Conservation (phyloP, 208 protist genomes). For the Leishmania major region DNA sequence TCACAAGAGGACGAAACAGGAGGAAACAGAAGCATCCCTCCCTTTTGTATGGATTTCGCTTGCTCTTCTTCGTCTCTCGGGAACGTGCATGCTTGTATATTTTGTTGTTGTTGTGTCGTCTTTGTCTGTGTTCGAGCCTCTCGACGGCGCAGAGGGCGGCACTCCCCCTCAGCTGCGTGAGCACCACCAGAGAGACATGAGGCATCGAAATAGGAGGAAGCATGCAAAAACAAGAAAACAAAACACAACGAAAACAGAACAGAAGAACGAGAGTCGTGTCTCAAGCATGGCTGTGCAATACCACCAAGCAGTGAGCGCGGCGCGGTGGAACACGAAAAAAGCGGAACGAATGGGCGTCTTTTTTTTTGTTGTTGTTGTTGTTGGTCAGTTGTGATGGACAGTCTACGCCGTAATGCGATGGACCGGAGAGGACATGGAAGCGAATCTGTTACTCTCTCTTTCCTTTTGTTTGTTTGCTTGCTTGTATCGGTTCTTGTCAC, state of each 20-base stretch:
- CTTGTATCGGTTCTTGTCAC: neutral
- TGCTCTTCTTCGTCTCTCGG: neutral
- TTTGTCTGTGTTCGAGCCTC: neutral
- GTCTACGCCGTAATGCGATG: neutral
- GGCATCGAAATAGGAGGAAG: neutral
- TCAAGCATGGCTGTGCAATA: neutral
- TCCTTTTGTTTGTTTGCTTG: no score
- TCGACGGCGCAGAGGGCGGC: neutral
- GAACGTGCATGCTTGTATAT: neutral
- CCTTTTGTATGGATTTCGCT: neutral
- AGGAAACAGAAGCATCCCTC: neutral
- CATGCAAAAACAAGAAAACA: neutral
- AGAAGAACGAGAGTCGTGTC: neutral
- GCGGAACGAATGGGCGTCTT: neutral
- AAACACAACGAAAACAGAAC: neutral
- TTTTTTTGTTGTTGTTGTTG: neutral
- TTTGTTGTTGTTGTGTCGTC: neutral
- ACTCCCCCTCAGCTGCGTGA: neutral
- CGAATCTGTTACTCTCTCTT: neutral
- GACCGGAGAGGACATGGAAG: neutral
- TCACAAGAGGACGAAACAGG: neutral
- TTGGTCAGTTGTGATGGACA: neutral
- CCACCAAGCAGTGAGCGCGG: neutral
- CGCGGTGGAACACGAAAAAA: neutral
- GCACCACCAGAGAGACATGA: neutral